A percentile compares a stretch with the other conserved stretches of the same genome.
These are phyloP conservation scores for Vitis hybrid DNA, from an alignment of 177 flowering plant genomes.

Conservation along the genomic window DNA sequence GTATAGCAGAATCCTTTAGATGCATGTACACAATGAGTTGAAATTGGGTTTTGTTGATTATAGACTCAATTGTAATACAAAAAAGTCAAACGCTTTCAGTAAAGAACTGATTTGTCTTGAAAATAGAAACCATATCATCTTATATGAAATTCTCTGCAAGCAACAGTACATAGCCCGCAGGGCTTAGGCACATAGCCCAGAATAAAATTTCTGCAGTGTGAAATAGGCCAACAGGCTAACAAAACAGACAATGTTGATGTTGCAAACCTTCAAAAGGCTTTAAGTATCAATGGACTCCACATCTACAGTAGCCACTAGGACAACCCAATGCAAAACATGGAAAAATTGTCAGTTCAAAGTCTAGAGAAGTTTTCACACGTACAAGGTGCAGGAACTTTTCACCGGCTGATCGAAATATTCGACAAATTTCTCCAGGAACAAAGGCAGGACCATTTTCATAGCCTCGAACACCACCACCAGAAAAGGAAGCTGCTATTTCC, in stretches of 20 bases:
- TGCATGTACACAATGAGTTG: no score
- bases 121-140: no score
- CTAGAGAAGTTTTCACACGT: conserved; percentile 20
- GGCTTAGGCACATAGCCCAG: no score
- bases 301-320: neutral
- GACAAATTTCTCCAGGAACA: conserved; percentile 94
- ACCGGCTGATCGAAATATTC: conserved; percentile 71
- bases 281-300: neutral
- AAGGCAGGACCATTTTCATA: conserved; percentile 88
- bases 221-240: neutral
- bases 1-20: no score
- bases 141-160: no score
- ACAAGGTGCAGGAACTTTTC: conserved; percentile 91
- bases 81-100: no score
- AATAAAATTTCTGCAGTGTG: no score
- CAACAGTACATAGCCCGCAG: no score
- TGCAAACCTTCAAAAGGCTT: neutral
- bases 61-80: no score
- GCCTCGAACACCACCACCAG: conserved; percentile 79
- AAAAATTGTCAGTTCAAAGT: neutral
- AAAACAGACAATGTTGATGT: neutral
- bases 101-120: no score
- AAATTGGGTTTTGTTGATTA: no score
- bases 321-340: conserved; percentile 1
- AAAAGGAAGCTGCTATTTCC: conserved; percentile 92